These are phyloP conservation scores for Penicillium robsamsonii DNA, from an alignment of 495 filamentous ascomycete genomes.

Conservation along the genomic window DNA sequence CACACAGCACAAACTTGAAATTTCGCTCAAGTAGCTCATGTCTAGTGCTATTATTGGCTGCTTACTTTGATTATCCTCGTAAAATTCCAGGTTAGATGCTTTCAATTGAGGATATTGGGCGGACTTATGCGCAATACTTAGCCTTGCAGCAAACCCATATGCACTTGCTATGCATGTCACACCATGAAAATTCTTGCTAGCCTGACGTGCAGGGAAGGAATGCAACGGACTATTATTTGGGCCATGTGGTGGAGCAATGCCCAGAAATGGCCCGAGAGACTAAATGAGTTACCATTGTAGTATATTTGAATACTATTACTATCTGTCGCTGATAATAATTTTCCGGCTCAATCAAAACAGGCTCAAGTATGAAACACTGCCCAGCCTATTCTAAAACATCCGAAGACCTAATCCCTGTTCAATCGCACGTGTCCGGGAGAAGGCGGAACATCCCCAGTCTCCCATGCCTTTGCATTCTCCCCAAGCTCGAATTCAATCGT, in stretches of 20 bases:
- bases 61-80: not conserved
- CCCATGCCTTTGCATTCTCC: not conserved
- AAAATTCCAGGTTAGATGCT: not conserved
- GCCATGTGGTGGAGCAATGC: not conserved
- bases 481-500: slow-evolving; percentile 13
- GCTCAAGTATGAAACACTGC: not conserved
- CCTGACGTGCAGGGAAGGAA: not conserved
- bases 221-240: not conserved
- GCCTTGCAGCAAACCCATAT: not conserved
- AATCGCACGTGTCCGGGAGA: slow-evolving; percentile 33
- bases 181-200: not conserved
- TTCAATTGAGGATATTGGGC: not conserved
- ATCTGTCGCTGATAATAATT: not conserved
- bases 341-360: not conserved
- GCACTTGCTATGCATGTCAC: slow-evolving; percentile 9
- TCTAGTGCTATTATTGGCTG: not conserved
- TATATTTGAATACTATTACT: not conserved
- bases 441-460: slow-evolving; percentile 13
- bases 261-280: not conserved
- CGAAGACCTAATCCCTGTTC: not conserved
- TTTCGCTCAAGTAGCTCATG: not conserved
- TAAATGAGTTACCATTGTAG: not conserved
- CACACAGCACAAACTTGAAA: slow-evolving; percentile 11
- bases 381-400: not conserved
- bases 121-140: not conserved